Evolutionary conservation across 2,329 filamentous ascomycete species (phyloP), one percentile per base, ranked within the genome.

Genomic region (Hirsutella rhossiliensis): DNA sequence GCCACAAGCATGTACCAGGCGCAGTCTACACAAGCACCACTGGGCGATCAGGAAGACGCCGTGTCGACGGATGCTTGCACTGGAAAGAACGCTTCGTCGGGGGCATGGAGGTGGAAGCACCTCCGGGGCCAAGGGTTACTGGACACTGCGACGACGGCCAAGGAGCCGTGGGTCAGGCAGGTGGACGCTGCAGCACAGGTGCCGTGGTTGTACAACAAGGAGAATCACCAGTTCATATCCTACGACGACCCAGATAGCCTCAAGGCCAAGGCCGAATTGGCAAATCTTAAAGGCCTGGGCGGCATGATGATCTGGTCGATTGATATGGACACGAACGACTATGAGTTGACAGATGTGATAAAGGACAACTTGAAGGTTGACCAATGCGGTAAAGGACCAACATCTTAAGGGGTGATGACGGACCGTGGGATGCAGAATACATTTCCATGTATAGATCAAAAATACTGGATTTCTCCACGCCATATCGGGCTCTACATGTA

Each of bases 211-310:
- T 47, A 45, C 19, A 45, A 49, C 29, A 27, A 29, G 6, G n/a
- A 43, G 18, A 47, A 34, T 17, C 40, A 30, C 3, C 23, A 31
- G 9, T 49, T 42, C 43, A 41, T 51, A 19, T 47, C 49, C 9
- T 51, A 51, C 31, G 48, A 50, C 13, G 48, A 50, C 40, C 43
- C 45, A 19, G 4, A 38, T 15, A 48, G 45, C 19, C 37, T 51
- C 42, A 40, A 40, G 37, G 28, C 28, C 27, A 51, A 51, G 42
- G 44, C 41, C 28, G 38, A 44, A 15, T 42, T 45, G 39, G 49
- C 45, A 3, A 39, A 42, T 17, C 19, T 20, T 9, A 46, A 45
- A 42, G 47, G 47, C 4, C n/a, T 51, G 18, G 38, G 37, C 1
- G 49, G 45, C 11, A 30, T 43, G 15, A 47, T 47, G 42, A 40